Evolutionary conservation across 2,329 filamentous ascomycete species (phyloP), one percentile per base, ranked within the genome.

Genomic region (Scorias spongiosa): DNA sequence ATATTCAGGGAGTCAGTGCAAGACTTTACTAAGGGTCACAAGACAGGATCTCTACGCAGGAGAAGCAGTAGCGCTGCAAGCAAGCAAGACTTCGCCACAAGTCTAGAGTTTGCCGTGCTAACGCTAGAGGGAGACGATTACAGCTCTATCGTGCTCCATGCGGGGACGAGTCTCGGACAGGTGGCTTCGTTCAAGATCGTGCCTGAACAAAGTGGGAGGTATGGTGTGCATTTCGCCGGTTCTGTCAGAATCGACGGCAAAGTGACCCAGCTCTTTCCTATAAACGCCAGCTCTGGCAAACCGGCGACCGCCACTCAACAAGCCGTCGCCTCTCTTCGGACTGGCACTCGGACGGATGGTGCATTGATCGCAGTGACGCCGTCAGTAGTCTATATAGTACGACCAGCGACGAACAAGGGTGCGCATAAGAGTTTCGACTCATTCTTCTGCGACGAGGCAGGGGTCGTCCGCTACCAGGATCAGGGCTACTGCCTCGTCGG

Each of bases 111-210:
- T 65, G 86, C 85, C 43, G 85, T 94, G 40, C 81, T 98, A 78
- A 93, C 84, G 2, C 66, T 95, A 3, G 91, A 96, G 38, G 84
- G 81, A n/a, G 89, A 96, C 57, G 75, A 85, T 50, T 98, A 93
- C 60, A 96, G 91, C 1, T 95, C 87, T 56, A 93, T 98, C 45
- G 78, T 81, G 46, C 83, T 91, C 51, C 93, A 96, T 52, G 84
- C 93, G 2, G 91, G 91, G 15, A 96, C 91, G 0, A 88, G 81
- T 51, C 63, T 78, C 28, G 91, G 91, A 36, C 85, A 84, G 54
- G 68, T 96, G 14, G 78, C 80, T 6, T 96, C 89, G 0, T 89
- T 96, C 66, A 95, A 94, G 65, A 70, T 98, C 17, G 66, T 96
- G 2, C 91, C 91, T 0, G 73, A 80, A 11, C 56, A 66, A 9